Conservation (phyloP, 202 grass and related monocot species). For the Hordeum pubiflorum region DNA sequence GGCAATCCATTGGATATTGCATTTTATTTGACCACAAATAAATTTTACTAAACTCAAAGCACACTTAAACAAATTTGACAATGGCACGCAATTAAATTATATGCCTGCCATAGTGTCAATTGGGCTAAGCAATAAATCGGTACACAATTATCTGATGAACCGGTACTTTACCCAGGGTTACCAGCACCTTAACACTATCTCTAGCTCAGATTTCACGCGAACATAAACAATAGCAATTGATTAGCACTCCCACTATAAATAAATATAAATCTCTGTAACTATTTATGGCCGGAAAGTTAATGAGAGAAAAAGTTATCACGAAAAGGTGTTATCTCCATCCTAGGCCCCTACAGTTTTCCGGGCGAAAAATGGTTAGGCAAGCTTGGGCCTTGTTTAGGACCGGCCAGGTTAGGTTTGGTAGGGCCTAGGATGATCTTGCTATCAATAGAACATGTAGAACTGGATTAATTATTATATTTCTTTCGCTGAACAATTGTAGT, state of each 20-base stretch:
- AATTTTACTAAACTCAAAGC: background rate
- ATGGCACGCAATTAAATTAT: background rate
- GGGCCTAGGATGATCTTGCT: background rate
- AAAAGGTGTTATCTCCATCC: background rate
- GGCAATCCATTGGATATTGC: background rate
- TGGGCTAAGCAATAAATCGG: background rate
- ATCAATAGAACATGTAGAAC: background rate
- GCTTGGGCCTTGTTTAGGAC: background rate
- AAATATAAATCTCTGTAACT: background rate
- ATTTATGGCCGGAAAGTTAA: background rate
- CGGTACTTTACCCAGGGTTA: background rate
- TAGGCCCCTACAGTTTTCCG: too few species aligned
- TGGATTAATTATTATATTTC: background rate
- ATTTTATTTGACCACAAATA: background rate
- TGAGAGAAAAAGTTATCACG: background rate
- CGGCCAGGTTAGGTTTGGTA: background rate
- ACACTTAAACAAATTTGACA: background rate
- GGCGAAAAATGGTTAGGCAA: background rate
- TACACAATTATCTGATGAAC: background rate
- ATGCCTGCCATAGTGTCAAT: background rate
- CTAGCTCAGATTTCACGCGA: too few species aligned
- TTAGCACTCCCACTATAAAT: background rate
- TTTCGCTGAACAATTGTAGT: background rate
- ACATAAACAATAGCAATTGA: background rate
- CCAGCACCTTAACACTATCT: background rate